Base-by-base conservation (phyloP, 2,329 filamentous ascomycete species). In the Elsinoe australis region DNA sequence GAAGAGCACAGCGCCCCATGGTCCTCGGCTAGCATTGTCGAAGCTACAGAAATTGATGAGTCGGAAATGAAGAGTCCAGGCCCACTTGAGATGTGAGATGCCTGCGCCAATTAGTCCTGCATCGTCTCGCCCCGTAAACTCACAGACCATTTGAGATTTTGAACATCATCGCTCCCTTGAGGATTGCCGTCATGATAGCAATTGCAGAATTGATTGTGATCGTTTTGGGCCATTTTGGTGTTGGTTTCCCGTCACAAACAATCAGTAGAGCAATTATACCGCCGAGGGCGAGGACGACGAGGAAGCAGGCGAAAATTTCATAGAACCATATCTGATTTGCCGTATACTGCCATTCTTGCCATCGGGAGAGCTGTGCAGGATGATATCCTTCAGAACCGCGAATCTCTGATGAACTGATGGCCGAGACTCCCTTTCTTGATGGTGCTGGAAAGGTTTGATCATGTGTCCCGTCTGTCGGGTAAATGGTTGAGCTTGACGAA, bases 131-230 rank as follows among this genome's bases (percentile, higher is more conserved):
- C 10, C 5, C n/a, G 24, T 10, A 6, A 5, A 7, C 8, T 14
- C 15, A 5, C 35, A 8, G 21, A 39, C 35, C 17, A 10, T 28
- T 14, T 3, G 39, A 44, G 4, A 31, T 21, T 4, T 21, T 18
- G 22, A 44, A 44, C 17, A 44, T 24, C 39, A 44, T 44, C 7
- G 22, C 9, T 8, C 39, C 39, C 10, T 44, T 44, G n/a, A 44
- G 10, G 3, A 44, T 12, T 3, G 39, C 31, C 4, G 39, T 44
- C 9, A 44, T 9, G 3, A 44, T 14, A 14, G 39, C 21, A 3
- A 44, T 44, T 2, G 39, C 39, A 14, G 39, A 44, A 24, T 44
- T 44, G n/a, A 44, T 44, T 9, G 39, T 44, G 17, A 44, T 44
- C 3, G 24, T 18, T 2, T 17, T 21, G 3, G 39, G 39, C 39